Evolutionary conservation across 371 early-diverging fungal genomes (phyloP), one percentile per base, ranked within the genome.

Genomic region (Entomophthora muscae): DNA sequence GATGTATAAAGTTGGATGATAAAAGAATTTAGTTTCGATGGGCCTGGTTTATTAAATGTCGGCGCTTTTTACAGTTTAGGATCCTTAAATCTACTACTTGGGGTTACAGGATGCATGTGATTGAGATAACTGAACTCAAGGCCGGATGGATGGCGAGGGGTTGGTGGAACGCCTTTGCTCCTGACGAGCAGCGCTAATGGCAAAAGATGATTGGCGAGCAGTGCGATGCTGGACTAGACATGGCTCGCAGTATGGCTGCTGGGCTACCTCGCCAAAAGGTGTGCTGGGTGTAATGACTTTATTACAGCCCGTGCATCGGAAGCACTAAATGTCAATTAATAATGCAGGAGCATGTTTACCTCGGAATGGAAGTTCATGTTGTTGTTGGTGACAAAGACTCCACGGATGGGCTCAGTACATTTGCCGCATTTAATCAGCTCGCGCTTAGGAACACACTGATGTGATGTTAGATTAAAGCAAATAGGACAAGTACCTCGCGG

Each of bases 201-300:
- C 63, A 23, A 63, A 63, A 1, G 63, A 63, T 5, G 63, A 53
- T n/a, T 63, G 63, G 17, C 52, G 21, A 7, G 63, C 52, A 3
- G 57, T 64, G 26, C 26, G 53, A 2, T 52, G 58, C 31, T 60
- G 58, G 26, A 63, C 56, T 29, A 64, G 30, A 56, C 70, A 70
- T 7, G 61, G 51, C 28, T 63, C 61, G 63, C 70, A 64, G 65
- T 66, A 66, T 32, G 67, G 64, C 51, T 68, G 12, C 3, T 66
- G 27, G 10, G 32, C n/a, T 10, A 67, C 63, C 32, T 60, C 64
- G 29, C 67, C 70, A 31, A 63, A 57, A 26, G 66, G 67, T 17
- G 68, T 60, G 0, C 26, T 32, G 3, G 65, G 67, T 7, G 59
- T 31, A 42, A 68, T 65, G 3, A 53, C 26, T 23, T 51, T 56